Evolutionary conservation across 768 basidiomycete genomes (phyloP).

Genomic region (Termitomyces sp.): DNA sequence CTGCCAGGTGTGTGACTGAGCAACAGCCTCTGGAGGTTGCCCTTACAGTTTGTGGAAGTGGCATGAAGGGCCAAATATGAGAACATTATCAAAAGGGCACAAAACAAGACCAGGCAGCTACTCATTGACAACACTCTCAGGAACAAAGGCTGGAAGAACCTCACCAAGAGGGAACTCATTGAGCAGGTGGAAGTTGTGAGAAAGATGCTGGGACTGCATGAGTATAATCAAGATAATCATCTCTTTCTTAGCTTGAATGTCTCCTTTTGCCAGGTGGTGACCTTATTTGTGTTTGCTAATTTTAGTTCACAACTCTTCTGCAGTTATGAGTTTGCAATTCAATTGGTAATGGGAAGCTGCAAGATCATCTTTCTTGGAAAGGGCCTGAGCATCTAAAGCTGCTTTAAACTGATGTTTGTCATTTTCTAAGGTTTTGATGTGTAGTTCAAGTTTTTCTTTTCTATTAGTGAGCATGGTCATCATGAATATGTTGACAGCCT

Average conservation of each 20-base stretch:
- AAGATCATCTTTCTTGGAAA: slow-evolving; percentile 39
- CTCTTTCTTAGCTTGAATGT: slow-evolving; percentile 51
- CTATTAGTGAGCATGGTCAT: slow-evolving; percentile 40
- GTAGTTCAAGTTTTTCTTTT: slow-evolving; percentile 40
- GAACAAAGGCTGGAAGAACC: too few relatives aligned
- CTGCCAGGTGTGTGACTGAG: too few relatives aligned
- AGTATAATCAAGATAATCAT: slow-evolving; percentile 62
- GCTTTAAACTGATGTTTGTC: slow-evolving; percentile 30
- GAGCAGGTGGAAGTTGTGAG: too few relatives aligned
- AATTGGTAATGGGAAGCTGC: slow-evolving; percentile 28
- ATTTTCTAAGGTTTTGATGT: slow-evolving; percentile 44
- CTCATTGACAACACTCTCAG: too few relatives aligned
- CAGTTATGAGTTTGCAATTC: slow-evolving; percentile 34
- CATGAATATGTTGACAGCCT: slow-evolving; percentile 96
- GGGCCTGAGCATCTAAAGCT: slow-evolving; percentile 42
- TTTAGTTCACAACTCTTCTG: slow-evolving; percentile 47
- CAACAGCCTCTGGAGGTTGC: too few relatives aligned
- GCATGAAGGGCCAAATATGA: too few relatives aligned
- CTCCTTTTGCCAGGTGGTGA: slow-evolving; percentile 44
- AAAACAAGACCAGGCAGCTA: too few relatives aligned
- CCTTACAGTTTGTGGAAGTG: too few relatives aligned
- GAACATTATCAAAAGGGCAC: too few relatives aligned
- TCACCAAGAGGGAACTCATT: too few relatives aligned
- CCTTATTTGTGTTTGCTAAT: slow-evolving; percentile 51
- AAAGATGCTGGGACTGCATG: too few relatives aligned